phyloP scores from a whole-genome alignment of 768 basidiomycete genomes.

The Saitozyma sp. region DNA sequence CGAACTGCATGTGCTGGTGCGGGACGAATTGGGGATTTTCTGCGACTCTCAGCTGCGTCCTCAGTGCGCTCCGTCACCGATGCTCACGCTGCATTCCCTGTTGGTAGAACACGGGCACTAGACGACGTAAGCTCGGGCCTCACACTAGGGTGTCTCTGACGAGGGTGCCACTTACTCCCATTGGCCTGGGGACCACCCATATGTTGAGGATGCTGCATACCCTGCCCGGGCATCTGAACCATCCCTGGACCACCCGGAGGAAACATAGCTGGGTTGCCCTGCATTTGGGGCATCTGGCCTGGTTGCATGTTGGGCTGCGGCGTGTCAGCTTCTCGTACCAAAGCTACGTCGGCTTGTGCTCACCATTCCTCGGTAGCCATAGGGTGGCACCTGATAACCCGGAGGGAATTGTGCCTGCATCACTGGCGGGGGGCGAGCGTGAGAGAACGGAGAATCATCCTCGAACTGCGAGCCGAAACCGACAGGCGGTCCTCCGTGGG shows the following conservation, averaged over 20 bases:
- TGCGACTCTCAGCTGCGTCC: constrained; percentile 9
- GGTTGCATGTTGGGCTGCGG: constrained; percentile 26
- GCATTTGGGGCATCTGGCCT: constrained; percentile 24
- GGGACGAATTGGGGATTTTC: constrained; percentile 39
- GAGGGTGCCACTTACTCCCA: background rate
- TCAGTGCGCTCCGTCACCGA: background rate
- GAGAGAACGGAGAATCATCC: background rate
- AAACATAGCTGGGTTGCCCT: constrained; percentile 32
- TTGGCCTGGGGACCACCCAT: constrained; percentile 21
- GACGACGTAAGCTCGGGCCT: constrained; percentile 3
- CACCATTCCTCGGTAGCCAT: too few species aligned
- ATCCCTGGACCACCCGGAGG: constrained; percentile 14
- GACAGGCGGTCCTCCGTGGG: constrained; percentile 1
- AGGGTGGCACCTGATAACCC: background rate
- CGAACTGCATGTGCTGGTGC: constrained; percentile 38
- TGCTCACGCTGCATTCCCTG: constrained; percentile 38
- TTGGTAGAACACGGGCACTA: constrained; percentile 45
- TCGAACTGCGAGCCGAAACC: background rate
- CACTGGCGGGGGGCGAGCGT: background rate
- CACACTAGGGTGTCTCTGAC: background rate
- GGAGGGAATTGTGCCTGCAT: background rate
- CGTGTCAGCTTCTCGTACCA: background rate
- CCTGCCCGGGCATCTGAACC: constrained; percentile 18
- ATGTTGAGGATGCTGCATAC: constrained; percentile 23
- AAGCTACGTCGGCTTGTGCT: too few species aligned